Conservation (phyloP, 2,329 filamentous ascomycete species). For the Sporothrix euskadiensis region DNA sequence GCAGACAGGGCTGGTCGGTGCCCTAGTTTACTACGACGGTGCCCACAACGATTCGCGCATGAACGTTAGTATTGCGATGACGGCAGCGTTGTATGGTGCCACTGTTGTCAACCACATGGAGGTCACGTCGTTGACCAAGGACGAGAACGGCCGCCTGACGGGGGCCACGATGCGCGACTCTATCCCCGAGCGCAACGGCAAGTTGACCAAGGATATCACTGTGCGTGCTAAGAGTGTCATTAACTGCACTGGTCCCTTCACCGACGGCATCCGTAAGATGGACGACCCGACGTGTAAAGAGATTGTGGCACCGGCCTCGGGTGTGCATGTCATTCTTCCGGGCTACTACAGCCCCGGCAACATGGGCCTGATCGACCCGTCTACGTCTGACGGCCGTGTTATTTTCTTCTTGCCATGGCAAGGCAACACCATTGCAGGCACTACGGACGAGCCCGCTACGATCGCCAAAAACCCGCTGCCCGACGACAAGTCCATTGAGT, state of each 20-base stretch:
- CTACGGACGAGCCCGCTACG: slow-evolving; percentile 71
- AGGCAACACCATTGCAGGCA: slow-evolving; percentile 81
- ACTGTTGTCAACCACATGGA: slow-evolving; percentile 81
- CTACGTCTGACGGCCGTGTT: slow-evolving; percentile 79
- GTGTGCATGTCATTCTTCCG: slow-evolving; percentile 79
- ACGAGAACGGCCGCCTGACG: slow-evolving; percentile 65
- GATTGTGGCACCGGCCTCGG: slow-evolving; percentile 77
- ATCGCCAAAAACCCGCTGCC: slow-evolving; percentile 70
- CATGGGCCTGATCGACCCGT: slow-evolving; percentile 80
- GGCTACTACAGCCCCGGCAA: slow-evolving; percentile 75
- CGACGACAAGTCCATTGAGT: slow-evolving; percentile 75
- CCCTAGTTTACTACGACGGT: slow-evolving; percentile 82
- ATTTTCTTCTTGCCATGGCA: slow-evolving; percentile 88
- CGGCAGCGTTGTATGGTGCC: slow-evolving; percentile 75
- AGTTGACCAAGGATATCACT: slow-evolving; percentile 59
- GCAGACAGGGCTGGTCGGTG: slow-evolving; percentile 70
- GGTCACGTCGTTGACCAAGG: slow-evolving; percentile 73
- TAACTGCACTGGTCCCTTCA: slow-evolving; percentile 82
- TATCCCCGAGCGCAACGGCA: slow-evolving; percentile 52
- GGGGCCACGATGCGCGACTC: slow-evolving; percentile 68
- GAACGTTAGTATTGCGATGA: slow-evolving; percentile 81
- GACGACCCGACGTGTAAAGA: slow-evolving; percentile 70
- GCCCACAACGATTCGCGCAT: slow-evolving; percentile 86
- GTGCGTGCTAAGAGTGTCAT: slow-evolving; percentile 77
- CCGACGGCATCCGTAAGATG: slow-evolving; percentile 76